phyloP scores from a whole-genome alignment of 345 rosid species.

The Brassica cretica region DNA sequence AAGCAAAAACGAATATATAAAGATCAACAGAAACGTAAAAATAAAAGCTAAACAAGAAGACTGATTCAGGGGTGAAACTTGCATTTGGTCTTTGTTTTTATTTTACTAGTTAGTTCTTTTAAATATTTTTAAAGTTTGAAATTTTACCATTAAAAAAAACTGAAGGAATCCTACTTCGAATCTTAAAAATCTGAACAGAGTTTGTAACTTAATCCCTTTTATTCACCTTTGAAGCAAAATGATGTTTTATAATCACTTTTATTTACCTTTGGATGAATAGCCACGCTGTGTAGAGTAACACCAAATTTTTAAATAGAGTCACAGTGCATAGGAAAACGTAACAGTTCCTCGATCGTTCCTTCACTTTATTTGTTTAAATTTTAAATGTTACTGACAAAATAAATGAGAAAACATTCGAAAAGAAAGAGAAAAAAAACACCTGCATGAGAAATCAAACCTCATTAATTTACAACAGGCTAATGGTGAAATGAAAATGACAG shows the following conservation, averaged over 20 bases:
- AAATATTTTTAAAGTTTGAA: conserved; percentile 19
- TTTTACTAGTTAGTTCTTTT: conserved; percentile 1
- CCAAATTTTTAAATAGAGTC: neutral
- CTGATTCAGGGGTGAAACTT: conserved; percentile 20
- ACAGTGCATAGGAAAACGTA: conserved; percentile 28
- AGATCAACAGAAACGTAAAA: conserved; percentile 12
- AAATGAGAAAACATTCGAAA: neutral
- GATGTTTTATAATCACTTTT: conserved; percentile 13
- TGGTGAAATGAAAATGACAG: neutral
- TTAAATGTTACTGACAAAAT: neutral
- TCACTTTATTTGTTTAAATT: neutral
- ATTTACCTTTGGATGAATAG: conserved; percentile 24
- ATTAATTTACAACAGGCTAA: conserved; percentile 13
- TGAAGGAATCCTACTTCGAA: conserved; percentile 31
- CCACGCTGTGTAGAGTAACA: conserved; percentile 29
- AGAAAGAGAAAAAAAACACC: neutral
- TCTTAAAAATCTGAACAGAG: conserved; percentile 20
- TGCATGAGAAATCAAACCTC: conserved; percentile 10
- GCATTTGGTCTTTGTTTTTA: conserved; percentile 32
- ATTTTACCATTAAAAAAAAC: neutral
- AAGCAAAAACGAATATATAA: neutral
- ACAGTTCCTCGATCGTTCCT: conserved; percentile 10
- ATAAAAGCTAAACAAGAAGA: neutral
- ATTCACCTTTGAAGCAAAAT: conserved; percentile 2
- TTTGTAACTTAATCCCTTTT: conserved; percentile 5